Base-by-base conservation (phyloP, 2,329 filamentous ascomycete species). In the Venturia asperata region DNA sequence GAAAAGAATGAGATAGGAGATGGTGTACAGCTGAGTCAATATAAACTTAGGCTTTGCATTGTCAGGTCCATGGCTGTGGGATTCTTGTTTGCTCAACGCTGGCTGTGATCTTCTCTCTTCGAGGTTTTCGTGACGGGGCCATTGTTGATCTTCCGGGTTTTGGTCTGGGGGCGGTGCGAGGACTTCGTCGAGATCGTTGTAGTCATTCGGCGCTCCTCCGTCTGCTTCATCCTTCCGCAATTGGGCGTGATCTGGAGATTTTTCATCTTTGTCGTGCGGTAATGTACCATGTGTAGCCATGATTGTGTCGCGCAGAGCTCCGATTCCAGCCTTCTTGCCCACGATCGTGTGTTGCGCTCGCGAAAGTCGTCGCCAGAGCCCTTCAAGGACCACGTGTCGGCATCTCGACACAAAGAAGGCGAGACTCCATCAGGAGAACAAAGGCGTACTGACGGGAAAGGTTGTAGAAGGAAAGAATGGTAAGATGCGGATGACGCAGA, bases 1-100 rank as follows among this genome's bases (percentile, higher is more conserved):
- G 76, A 96, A 97, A 72, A 97, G 82, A 66, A 95, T 81, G 30
- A 97, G 84, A 75, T 96, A 91, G 0, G 90, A 61, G 13, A 58
- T 58, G 19, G 58, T 65, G 39, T 65, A 65, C 17, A 65, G 39
- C 39, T 62, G 34, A 17, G 41, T 37, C 13, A 63, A n/a, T 13
- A 47, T 15, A 10, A 52, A 43, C 15, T 39, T 45, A 17, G 21
- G 37, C 27, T 24, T 63, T 43, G 2, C 6, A 7, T 42, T 42
- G 6, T n/a, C 60, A 37, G n/a, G 1, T 27, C 19, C 7, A n/a
- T 58, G 17, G 21, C 7, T 34, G 5, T 24, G 34, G 9, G 42
- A 49, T 5, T 63, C 13, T 9, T 39, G 11, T 49, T 49, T 39
- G 34, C 24, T 47, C 34, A 21, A 13, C n/a, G 17, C 21, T 5